Percentiles rank a stretch among this genome's conserved stretches.
Conservation (phyloP, 805 yeast genomes). For the Maudiozyma bulderi region DNA sequence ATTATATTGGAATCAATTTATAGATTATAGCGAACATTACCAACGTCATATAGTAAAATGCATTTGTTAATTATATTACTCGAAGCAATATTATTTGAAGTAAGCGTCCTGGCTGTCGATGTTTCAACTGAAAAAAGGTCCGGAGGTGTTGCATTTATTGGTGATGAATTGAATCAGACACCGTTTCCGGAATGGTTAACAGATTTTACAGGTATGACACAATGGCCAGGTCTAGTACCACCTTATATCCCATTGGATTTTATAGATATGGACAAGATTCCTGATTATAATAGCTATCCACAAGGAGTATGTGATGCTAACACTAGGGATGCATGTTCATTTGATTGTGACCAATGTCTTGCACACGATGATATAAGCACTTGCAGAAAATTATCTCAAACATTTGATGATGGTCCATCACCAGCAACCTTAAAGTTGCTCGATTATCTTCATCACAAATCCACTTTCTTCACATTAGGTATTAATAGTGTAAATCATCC, state of each 20-base stretch:
- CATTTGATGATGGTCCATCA: slow-evolving; percentile 94
- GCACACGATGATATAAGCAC: slow-evolving; percentile 66
- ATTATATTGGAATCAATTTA: no score
- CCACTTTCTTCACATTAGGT: slow-evolving; percentile 84
- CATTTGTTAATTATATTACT: neutral
- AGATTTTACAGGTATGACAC: slow-evolving; percentile 58
- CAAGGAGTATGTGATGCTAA: slow-evolving; percentile 52
- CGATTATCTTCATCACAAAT: slow-evolving; percentile 39
- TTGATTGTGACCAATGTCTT: slow-evolving; percentile 77
- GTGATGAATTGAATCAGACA: slow-evolving; percentile 14
- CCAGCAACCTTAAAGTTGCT: slow-evolving; percentile 56
- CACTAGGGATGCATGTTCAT: slow-evolving; percentile 55
- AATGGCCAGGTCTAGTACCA: slow-evolving; percentile 84
- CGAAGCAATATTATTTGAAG: neutral
- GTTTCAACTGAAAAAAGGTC: neutral
- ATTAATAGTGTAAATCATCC: slow-evolving; percentile 71
- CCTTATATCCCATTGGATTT: slow-evolving; percentile 79
- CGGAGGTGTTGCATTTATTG: slow-evolving; percentile 7
- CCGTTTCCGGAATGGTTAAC: slow-evolving; percentile 76
- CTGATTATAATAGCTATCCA: slow-evolving; percentile 38
- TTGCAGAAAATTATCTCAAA: slow-evolving; percentile 69
- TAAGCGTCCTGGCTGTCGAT: neutral
- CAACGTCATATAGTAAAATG: neutral
- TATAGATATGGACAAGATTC: slow-evolving; percentile 47
- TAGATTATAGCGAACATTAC: no score